Base-by-base conservation (phyloP, 2,329 filamentous ascomycete species). In the Metarhizium album region DNA sequence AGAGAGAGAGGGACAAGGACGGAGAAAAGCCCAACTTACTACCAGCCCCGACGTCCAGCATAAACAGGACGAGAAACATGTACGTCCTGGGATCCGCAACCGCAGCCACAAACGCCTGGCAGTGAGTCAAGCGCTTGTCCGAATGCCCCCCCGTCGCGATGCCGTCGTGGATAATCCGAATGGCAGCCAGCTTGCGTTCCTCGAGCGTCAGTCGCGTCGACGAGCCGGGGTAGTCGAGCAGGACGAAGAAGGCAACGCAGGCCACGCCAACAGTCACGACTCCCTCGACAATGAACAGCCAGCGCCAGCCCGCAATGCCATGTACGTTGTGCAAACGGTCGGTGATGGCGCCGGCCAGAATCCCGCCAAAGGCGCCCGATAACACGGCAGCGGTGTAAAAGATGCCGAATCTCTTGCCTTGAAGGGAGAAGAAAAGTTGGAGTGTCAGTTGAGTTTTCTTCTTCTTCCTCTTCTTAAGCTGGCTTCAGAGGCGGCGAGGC, bases 261-360 rank as follows among this genome's bases (percentile, higher is more conserved):
- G 74, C 70, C 0, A 85, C 64, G 2, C 70, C 68, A 52, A 64
- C 54, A 8, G 68, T 71, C 55, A 83, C 75, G 57, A 84, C 78
- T 20, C 83, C 83, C 61, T 86, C 83, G 18, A 86, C 77, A 7
- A 75, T 75, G 53, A 86, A 86, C 51, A 86, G 82, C 82, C 84
- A 84, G 5, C 82, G 71, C 83, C 82, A 86, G n/a, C 65, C 67
- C 29, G 67, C 67, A 0, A 84, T 67, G 13, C 69, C 62, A 1
- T 79, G 61, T 14, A 79, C 81, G 47, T 83, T 74, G 46, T 71
- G 62, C 48, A 74, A 64, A 13, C 85, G 70, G 0, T 70, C 78
- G 6, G 84, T 70, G 49, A 86, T 85, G 0, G 67, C 82, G 1
- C 72, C 78, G 1, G 74, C 74, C 0, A 86, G 66, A 0, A 86